Conservation (phyloP, 2,329 filamentous ascomycete genomes). For the Botrytis hyacinthi region DNA sequence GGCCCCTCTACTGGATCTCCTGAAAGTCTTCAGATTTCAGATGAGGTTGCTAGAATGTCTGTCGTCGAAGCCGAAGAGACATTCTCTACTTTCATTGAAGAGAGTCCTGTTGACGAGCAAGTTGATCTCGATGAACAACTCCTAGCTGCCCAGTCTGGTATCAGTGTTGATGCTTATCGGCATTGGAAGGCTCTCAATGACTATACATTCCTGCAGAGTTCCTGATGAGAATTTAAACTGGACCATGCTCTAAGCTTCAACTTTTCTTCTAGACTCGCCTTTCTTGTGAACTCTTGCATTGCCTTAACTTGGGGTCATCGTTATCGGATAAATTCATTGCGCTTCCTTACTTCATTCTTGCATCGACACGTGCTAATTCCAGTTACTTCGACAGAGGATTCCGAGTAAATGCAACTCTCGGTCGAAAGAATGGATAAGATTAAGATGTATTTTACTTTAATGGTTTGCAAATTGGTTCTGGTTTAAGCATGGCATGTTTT, state of each 20-base stretch:
- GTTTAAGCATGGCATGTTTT: neutral
- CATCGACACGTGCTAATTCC: neutral
- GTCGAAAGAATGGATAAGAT: neutral
- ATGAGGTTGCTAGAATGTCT: neutral
- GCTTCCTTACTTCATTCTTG: neutral
- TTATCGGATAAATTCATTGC: neutral
- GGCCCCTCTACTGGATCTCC: neutral
- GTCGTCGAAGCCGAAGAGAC: neutral
- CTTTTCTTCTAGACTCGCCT: neutral
- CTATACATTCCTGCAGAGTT: neutral
- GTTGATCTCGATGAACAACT: neutral
- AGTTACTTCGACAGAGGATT: slow-evolving; percentile 2
- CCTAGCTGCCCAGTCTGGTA: neutral
- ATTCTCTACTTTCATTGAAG: neutral
- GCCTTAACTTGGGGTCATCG: neutral
- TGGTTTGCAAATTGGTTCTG: neutral
- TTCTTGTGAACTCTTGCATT: neutral
- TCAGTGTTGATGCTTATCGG: neutral
- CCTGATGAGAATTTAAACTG: neutral
- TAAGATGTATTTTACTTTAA: neutral
- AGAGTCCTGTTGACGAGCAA: neutral
- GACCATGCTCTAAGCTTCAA: neutral
- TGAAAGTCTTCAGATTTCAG: slow-evolving; percentile 7
- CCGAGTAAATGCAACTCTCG: neutral
- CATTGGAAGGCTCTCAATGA: neutral